Conservation (phyloP, 768 basidiomycete species). For the Paxillus ammoniavirescens region DNA sequence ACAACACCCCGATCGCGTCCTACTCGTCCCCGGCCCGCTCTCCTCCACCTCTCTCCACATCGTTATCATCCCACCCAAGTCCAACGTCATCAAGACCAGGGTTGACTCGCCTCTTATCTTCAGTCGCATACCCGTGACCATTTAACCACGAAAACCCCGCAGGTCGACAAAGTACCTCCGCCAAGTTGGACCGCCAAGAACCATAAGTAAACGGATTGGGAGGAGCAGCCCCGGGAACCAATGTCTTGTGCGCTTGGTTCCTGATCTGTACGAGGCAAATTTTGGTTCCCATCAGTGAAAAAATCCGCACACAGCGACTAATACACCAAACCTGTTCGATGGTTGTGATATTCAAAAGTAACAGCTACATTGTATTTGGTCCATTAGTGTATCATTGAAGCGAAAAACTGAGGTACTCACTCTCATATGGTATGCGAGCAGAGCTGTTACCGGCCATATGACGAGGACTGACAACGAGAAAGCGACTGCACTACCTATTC, state of each 20-base stretch:
- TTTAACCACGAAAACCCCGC: constrained; percentile 80
- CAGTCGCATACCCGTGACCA: constrained; percentile 53
- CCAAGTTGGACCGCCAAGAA: constrained; percentile 69
- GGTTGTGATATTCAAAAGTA: constrained; percentile 89
- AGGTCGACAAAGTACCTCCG: constrained; percentile 78
- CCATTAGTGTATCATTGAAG: constrained; percentile 1
- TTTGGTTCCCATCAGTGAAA: constrained; percentile 7
- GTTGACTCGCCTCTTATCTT: constrained; percentile 74
- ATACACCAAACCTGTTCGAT: constrained; percentile 78
- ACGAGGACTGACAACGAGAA: constrained; percentile 71
- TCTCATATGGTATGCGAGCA: constrained; percentile 82
- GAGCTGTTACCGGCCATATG: constrained; percentile 79
- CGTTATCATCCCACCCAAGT: constrained; percentile 24
- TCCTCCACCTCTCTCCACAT: constrained; percentile 14
- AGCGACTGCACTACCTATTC: constrained; percentile 77
- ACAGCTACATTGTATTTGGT: constrained; percentile 44
- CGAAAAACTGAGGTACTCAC: constrained; percentile 43
- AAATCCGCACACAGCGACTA: constrained; percentile 9
- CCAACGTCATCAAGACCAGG: constrained; percentile 50
- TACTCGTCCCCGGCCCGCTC: constrained; percentile 14
- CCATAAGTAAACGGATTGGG: constrained; percentile 88
- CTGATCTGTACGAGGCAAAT: constrained; percentile 62
- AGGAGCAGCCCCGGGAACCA: constrained; percentile 62
- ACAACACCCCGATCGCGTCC: background rate
- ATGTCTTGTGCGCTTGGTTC: constrained; percentile 74